Percentiles rank a stretch among this genome's conserved stretches.
Conservation (phyloP, 2,329 filamentous ascomycete genomes). For the Colletotrichum sp. region DNA sequence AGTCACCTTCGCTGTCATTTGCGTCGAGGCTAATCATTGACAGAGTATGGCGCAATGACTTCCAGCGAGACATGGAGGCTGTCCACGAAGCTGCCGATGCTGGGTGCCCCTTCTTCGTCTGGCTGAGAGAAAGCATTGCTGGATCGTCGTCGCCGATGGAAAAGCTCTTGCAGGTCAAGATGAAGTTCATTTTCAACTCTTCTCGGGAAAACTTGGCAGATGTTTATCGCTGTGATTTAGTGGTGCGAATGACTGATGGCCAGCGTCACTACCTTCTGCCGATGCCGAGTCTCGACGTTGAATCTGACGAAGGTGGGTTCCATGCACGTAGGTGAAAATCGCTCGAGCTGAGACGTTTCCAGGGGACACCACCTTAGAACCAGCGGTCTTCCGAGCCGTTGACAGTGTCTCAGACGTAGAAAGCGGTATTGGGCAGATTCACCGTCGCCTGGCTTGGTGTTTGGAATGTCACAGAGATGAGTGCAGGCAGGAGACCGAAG, state of each 20-base stretch:
- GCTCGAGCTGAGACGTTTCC: background rate
- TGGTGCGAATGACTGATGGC: background rate
- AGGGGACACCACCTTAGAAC: background rate
- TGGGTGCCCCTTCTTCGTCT: background rate
- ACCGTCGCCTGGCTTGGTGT: background rate
- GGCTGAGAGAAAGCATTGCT: background rate
- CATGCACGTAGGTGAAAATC: too few relatives aligned
- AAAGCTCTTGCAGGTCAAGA: background rate
- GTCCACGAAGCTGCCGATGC: background rate
- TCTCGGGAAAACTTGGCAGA: background rate
- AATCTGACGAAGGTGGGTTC: background rate
- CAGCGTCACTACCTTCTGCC: background rate
- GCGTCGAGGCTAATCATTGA: background rate
- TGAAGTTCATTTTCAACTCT: background rate
- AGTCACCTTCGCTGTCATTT: background rate
- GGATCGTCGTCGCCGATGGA: background rate
- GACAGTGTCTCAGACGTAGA: background rate
- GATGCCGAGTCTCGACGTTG: background rate
- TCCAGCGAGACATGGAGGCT: background rate
- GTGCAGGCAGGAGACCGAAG: background rate
- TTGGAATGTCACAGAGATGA: background rate
- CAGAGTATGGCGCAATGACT: background rate
- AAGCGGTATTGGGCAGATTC: background rate
- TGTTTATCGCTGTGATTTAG: background rate
- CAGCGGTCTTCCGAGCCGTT: background rate